These are phyloP conservation scores for Colletotrichum sp. DNA, from an alignment of 2,329 filamentous ascomycete species.

Conservation along the genomic window DNA sequence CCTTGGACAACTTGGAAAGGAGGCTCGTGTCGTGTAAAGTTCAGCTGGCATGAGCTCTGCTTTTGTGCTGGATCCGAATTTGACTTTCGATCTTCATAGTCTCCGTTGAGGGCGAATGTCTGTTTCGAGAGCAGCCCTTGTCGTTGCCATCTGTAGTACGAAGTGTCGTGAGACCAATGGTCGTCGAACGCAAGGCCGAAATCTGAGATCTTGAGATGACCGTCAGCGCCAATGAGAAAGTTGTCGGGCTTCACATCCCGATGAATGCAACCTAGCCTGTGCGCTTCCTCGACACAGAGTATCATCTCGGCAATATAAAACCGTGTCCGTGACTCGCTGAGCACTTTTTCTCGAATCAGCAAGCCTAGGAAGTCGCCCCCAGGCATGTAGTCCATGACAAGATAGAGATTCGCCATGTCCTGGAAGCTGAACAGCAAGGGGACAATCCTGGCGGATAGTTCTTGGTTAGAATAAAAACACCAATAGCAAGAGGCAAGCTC, in stretches of 20 bases:
- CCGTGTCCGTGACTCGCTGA: constrained; percentile 78
- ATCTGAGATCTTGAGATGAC: constrained; percentile 94
- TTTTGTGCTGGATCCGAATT: background rate
- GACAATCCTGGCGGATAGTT: constrained; percentile 69
- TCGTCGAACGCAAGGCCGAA: constrained; percentile 96
- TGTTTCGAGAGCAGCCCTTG: constrained; percentile 80
- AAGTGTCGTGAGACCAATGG: constrained; percentile 90
- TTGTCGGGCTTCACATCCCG: constrained; percentile 98
- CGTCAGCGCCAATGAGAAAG: constrained; percentile 86
- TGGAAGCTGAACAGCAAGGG: constrained; percentile 90
- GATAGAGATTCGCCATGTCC: constrained; percentile 81
- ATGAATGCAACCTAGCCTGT: constrained; percentile 89
- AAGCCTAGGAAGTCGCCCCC: constrained; percentile 92
- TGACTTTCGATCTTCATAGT: constrained; percentile 65
- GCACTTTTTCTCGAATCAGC: constrained; percentile 81
- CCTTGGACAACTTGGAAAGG: constrained; percentile 28
- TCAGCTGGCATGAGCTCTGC: background rate
- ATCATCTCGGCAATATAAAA: constrained; percentile 98
- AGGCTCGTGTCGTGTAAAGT: constrained; percentile 19
- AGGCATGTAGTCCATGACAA: constrained; percentile 99
- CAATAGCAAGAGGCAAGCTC: background rate
- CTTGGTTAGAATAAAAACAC: constrained; percentile 2
- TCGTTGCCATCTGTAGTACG: constrained; percentile 84
- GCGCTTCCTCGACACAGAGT: constrained; percentile 89
- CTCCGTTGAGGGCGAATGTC: constrained; percentile 75